These are phyloP conservation scores for Aspergillus baeticus DNA, from an alignment of 495 filamentous ascomycete genomes.

Conservation along the genomic window DNA sequence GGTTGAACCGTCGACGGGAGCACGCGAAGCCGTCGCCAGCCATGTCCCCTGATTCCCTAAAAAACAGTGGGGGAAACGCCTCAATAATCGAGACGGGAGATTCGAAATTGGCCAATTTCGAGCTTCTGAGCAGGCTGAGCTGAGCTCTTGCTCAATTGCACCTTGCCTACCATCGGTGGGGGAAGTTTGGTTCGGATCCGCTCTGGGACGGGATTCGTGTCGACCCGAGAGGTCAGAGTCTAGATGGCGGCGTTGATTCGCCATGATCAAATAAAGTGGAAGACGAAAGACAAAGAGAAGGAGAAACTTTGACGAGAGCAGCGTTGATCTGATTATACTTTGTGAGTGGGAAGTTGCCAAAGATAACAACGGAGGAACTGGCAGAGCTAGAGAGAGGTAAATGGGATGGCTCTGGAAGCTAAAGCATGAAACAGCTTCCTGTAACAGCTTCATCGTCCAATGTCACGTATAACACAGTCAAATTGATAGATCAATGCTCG, in stretches of 20 bases:
- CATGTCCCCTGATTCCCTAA: too few relatives aligned
- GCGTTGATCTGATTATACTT: neutral
- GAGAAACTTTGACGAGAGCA: too few relatives aligned
- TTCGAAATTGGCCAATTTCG: neutral
- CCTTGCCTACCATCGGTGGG: slow-evolving; percentile 13
- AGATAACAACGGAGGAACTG: too few relatives aligned
- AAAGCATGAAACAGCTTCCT: too few relatives aligned
- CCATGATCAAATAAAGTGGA: neutral
- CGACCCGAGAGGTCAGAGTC: slow-evolving; percentile 21
- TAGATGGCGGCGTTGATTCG: neutral
- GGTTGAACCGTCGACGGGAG: neutral
- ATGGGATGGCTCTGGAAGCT: too few relatives aligned
- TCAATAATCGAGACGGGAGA: too few relatives aligned
- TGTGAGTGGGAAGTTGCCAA: too few relatives aligned
- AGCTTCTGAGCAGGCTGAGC: neutral
- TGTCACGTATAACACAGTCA: neutral
- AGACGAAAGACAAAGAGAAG: neutral
- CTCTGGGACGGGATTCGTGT: slow-evolving; percentile 19
- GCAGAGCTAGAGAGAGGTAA: too few relatives aligned
- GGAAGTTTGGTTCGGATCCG: slow-evolving; percentile 13
- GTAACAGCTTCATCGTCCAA: neutral
- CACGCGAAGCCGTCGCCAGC: neutral
- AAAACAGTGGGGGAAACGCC: too few relatives aligned
- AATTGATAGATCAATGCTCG: slow-evolving; percentile 2
- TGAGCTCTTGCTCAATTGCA: neutral